Evolutionary conservation across 192 early-diverging fungal genomes (phyloP), one percentile per base, ranked within the genome.

Genomic region (Martensiomyces pterosporus): DNA sequence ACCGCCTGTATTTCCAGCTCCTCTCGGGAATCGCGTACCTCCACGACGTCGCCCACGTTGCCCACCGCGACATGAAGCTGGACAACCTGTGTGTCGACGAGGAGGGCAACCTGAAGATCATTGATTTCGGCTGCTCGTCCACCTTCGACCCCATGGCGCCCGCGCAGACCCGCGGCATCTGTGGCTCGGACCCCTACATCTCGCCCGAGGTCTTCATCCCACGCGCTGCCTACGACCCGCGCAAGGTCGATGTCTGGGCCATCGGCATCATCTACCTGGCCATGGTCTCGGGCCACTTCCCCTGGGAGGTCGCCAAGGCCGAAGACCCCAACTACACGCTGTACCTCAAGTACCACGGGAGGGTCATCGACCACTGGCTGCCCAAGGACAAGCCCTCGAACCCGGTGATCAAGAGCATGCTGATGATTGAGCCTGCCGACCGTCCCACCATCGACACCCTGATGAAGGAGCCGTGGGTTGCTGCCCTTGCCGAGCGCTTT

Each of bases 121-220:
- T 91, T 39, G 91, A 93, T 73, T 93, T 93, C 76, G 91, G 91
- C 1, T 88, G 88, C 57, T 82, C 84, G 9, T 79, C 81, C 18
- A 90, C 84, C 8, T 87, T 87, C 35, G 82, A 84, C 84, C 65
- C 82, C 49, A 43, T 57, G 67, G 49, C 44, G 60, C 52, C 86
- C 70, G 44, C 81, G 17, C 82, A 84, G 27, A 88, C 89, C 15
- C 77, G 73, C 66, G 95, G 94, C 16, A 72, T 91, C 21, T 90
- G 81, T 64, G 94, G 94, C 0, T 90, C 87, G 9, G 93, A 92
- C 45, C 93, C 94, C 8, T 98, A 98, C 73, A 95, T 98, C 72
- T 88, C 91, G 0, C 94, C 94, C 26, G 94, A 96, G 60, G 75
- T 83, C 23, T 89, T 90, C 57, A 51, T 57, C 10, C 60, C 69